Base-by-base conservation (phyloP, 805 yeast species). In the Ogataea kodamae region DNA sequence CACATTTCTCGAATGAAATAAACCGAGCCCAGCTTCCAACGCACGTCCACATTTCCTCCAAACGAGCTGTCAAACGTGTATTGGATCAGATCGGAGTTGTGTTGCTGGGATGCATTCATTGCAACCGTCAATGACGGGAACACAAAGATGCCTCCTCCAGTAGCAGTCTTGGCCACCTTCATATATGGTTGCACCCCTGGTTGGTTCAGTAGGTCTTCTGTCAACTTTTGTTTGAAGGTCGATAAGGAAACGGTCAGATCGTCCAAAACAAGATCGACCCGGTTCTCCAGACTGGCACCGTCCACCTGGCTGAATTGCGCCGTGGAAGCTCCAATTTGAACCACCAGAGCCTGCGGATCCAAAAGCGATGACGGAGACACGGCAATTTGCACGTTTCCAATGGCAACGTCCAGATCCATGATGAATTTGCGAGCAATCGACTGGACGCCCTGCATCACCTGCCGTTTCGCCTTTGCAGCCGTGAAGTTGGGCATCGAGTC, bases 11-110 rank as follows among this genome's bases (percentile, higher is more conserved):
- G 68, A 20, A 92, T 86, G 44, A 87, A 87, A 50, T 83, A 85
- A 12, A 92, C 79, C 0, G 95, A 81, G 0, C 97, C 97, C 18
- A 92, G 62, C 54, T 92, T 92, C 98, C 98, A 92, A 30, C 86
- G 73, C 1, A 92, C 78, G 40, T 87, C 95, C 23, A 92, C 92
- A 10, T 86, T 77, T 17, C 96, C 97, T 6, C 86, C 95, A 63
- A 92, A 87, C 2, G 78, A 66, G 30, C 92, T 78, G 28, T 68
- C 69, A 56, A 74, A 92, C 2, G 70, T 64, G 50, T 80, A 87
- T 47, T 82, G 81, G 25, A 92, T 72, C 4, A 67, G 42, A 26
- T 73, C 70, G 11, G 73, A 67, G 8, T 68, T 60, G 17, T 64
- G 64, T 19, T 62, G 57, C 49, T 86, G 89, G 64, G 75, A 73